phyloP scores from a whole-genome alignment of 257 asterid species.

The Striga asiatica region DNA sequence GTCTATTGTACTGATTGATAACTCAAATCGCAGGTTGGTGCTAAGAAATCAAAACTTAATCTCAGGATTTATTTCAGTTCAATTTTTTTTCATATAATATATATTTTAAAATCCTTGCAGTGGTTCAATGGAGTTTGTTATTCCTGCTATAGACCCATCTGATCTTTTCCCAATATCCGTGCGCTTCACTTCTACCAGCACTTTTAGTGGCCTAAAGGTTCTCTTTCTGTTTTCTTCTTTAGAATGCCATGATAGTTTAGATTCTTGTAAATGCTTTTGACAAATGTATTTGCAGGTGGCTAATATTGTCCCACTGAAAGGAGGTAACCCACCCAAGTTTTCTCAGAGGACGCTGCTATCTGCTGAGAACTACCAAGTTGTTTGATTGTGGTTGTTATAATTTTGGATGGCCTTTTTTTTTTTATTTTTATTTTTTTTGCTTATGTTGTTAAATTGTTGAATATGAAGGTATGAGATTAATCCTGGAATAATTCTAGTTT shows the following conservation, averaged over 20 bases:
- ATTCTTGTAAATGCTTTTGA: background rate
- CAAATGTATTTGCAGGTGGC: constrained; percentile 35
- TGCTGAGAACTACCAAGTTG: constrained; percentile 61
- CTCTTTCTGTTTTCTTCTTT: background rate
- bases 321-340: constrained; percentile 56
- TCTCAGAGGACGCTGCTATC: constrained; percentile 57
- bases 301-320: constrained; percentile 42
- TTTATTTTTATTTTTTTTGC: no score
- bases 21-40: constrained; percentile 85
- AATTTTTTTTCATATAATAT: constrained; percentile 12
- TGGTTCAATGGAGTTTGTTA: constrained; percentile 84
- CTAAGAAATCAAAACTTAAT: no score
- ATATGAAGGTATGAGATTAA: no score
- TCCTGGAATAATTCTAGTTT: no score
- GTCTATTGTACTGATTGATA: constrained; percentile 79
- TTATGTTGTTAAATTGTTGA: no score
- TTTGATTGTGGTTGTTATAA: constrained; percentile 18
- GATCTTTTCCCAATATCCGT: constrained; percentile 80
- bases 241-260: background rate
- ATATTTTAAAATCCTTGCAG: constrained; percentile 36
- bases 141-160: constrained; percentile 68
- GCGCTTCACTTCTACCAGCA: constrained; percentile 55
- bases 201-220: constrained; percentile 81
- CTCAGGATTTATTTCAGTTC: background rate
- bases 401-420: background rate